Evolutionary conservation across 2,329 filamentous ascomycete genomes (phyloP), one percentile per base, ranked within the genome.

Genomic region (Penicillium olsonii): DNA sequence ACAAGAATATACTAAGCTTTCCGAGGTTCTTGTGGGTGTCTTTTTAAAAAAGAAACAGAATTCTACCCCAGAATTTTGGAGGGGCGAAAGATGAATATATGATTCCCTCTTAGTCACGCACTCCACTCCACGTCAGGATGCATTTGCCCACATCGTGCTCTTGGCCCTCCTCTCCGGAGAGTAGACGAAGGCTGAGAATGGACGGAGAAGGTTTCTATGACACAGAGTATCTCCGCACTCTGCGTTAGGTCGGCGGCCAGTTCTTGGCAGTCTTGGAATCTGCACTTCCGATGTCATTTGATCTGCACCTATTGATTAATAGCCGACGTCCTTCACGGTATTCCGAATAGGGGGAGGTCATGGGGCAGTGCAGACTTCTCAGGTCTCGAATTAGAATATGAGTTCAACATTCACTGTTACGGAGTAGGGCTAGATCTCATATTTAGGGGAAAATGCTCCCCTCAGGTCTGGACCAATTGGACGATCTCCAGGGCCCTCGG

Each of bases 61-160:
- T 52, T 18, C 48, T 55, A 56, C 57, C 55, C 55, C 55, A 35
- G 55, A 58, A 38, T 57, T 57, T 42, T 42, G 42, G 38, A 18
- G 22, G 20, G 48, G 49, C 29, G 41, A n/a, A 29, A 44, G 20
- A 33, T n/a, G n/a, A n/a, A n/a, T 48, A 42, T 41, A 37, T 37
- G 40, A 27, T 7, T 7, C 7, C 48, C 54, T 55, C 59, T 59
- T 52, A 59, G 50, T 55, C 53, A 51, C 40, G n/a, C 12, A 34
- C 29, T 20, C 42, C 43, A 39, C 33, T 18, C 33, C 34, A 37
- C 18, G 22, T 38, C 43, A 42, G 52, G 58, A 55, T 43, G 22
- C 53, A 59, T 6, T 31, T 12, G n/a, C 29, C 29, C 29, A n/a
- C 29, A 31, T 12, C n/a, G 12, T 31, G 5, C 29, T 31, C 29